Base-by-base conservation (phyloP, 2,329 filamentous ascomycete genomes). In the Botrytis medusae region DNA sequence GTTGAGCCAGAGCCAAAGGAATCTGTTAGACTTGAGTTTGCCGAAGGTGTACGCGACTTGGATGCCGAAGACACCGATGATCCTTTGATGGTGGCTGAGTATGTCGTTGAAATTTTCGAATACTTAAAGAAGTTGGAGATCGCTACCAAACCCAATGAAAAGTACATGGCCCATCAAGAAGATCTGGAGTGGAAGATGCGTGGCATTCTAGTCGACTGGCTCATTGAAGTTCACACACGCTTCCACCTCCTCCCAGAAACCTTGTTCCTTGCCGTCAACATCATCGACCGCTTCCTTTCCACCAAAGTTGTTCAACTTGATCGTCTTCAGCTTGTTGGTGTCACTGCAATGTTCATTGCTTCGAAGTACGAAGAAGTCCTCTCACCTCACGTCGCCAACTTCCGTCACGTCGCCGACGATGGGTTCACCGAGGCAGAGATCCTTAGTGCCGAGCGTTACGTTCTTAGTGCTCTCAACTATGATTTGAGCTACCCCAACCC, bases 361-460 rank as follows among this genome's bases (percentile, higher is more conserved):
- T 97, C 95, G 81, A 99, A 99, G 86, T 99, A 98, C 82, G 95
- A 99, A 84, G 96, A 99, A 82, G 95, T 99, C 68, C 89, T 99
- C 69, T 98, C 96, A 18, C 96, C 96, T 63, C 95, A 98, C 79
- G 95, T 99, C 57, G 92, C 93, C 82, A 98, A 98, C 87, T 99
- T 99, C 87, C 93, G 93, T 79, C 94, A 97, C 80, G 95, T 99
- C 79, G 94, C 96, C 80, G 96, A 99, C 80, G 94, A 98, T 83
- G 96, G 95, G 73, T 99, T 98, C 84, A 93, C 91, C 7, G 95
- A 98, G 82, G 90, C 93, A 63, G 96, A 99, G 85, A 98, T 99
- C 78, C 88, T 99, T 57, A 95, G 93, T 81, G 96, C 96, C n/a
- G 96, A 99, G 84, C 93, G 96, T 77, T 97, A 97, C 82, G 91